A percentile compares a stretch with the other conserved stretches of the same genome.
Evolutionary conservation across 2,329 filamentous ascomycete genomes (phyloP).

Genomic region (Trichophyton mentagrophytes): DNA sequence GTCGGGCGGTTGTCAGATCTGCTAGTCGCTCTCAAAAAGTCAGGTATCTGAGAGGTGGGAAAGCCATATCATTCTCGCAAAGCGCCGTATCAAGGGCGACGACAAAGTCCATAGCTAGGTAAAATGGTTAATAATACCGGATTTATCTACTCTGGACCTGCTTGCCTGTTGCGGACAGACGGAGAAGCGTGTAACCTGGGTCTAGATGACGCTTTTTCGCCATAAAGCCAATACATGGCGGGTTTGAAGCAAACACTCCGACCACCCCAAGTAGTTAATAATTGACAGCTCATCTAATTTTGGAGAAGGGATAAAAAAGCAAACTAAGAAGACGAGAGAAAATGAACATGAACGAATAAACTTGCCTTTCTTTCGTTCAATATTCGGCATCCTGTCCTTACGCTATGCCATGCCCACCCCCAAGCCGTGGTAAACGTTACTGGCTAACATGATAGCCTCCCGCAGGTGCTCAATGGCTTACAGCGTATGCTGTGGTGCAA

Average conservation of each 20-base stretch:
- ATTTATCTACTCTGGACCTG: background rate
- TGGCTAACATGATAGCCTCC: background rate
- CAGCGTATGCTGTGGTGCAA: conserved; percentile 3
- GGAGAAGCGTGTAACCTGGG: background rate
- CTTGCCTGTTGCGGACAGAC: background rate
- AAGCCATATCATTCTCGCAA: background rate
- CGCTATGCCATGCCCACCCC: background rate
- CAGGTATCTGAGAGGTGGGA: background rate
- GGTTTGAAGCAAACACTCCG: background rate
- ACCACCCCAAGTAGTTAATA: background rate
- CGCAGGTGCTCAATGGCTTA: background rate
- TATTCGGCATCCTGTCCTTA: background rate
- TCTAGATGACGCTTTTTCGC: background rate
- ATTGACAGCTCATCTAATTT: background rate
- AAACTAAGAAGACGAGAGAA: background rate
- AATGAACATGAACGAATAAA: background rate
- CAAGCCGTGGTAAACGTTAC: background rate
- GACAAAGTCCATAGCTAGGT: background rate
- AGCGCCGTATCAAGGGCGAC: background rate
- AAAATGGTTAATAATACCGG: background rate
- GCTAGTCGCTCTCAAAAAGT: background rate
- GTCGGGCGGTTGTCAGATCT: background rate
- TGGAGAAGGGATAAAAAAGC: background rate
- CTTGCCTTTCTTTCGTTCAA: background rate
- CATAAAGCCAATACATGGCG: background rate